phyloP scores from a whole-genome alignment of 768 basidiomycete genomes.

The Lactarius psammicola region DNA sequence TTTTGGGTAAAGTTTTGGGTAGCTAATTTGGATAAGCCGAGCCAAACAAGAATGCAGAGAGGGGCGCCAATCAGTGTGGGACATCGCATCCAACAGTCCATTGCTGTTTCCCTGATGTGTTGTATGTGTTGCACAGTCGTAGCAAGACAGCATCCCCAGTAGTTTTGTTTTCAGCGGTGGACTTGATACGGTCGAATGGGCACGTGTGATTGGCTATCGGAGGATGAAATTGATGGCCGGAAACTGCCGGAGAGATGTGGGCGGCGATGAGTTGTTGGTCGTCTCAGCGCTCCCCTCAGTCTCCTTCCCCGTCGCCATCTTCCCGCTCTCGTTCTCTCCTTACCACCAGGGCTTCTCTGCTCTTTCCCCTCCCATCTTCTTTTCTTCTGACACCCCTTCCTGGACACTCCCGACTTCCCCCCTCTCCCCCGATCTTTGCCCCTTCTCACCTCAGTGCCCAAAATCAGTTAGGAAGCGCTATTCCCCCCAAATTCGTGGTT shows the following conservation, averaged over 20 bases:
- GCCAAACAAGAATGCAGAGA: not conserved
- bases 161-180: not conserved
- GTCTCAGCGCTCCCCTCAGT: conserved; percentile 23
- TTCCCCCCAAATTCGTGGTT: conserved; percentile 5
- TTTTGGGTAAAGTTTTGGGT: not conserved
- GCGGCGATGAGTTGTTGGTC: conserved; percentile 22
- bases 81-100: not conserved
- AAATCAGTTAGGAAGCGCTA: conserved; percentile 20
- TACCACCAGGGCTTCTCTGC: not conserved
- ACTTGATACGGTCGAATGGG: conserved; percentile 1
- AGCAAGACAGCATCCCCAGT: not conserved
- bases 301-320: conserved; percentile 25
- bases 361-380: not conserved
- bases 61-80: conserved; percentile 5
- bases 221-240: conserved; percentile 16
- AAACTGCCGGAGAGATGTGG: conserved; percentile 13
- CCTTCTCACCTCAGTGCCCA: not conserved
- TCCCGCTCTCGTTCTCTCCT: conserved; percentile 1
- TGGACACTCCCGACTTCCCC: not conserved
- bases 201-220: conserved; percentile 7
- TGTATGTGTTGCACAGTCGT: conserved; percentile 1
- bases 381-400: conserved; percentile 2
- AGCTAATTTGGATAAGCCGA: not conserved
- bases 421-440: not conserved
- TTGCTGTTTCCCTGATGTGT: not conserved